Percentiles rank a stretch among this genome's conserved stretches.
These are phyloP conservation scores for Lachnellula arida DNA, from an alignment of 2,329 filamentous ascomycete species.

Conservation along the genomic window DNA sequence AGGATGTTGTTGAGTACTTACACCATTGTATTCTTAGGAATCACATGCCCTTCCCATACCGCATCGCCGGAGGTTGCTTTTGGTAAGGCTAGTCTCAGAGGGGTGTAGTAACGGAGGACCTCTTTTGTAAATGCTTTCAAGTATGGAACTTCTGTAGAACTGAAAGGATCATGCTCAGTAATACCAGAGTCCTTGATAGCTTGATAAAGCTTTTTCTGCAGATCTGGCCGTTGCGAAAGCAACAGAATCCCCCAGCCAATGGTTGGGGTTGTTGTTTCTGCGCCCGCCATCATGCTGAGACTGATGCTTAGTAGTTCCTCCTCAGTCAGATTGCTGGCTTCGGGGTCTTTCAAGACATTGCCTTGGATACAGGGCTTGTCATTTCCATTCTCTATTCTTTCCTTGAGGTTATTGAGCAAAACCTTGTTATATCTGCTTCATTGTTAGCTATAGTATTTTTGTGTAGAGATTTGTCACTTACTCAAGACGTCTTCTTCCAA, in stretches of 20 bases:
- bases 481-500: too few relatives aligned
- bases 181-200: slow-evolving; percentile 49
- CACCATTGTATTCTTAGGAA: slow-evolving; percentile 56
- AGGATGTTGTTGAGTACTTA: too few relatives aligned
- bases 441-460: too few relatives aligned
- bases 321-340: slow-evolving; percentile 55
- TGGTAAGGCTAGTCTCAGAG: slow-evolving; percentile 61
- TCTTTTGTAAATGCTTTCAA: slow-evolving; percentile 62
- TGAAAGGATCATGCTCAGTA: slow-evolving; percentile 56
- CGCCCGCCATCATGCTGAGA: slow-evolving; percentile 52
- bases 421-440: slow-evolving; percentile 43
- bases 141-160: slow-evolving; percentile 59
- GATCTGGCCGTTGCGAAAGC: slow-evolving; percentile 40
- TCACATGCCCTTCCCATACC: slow-evolving; percentile 47
- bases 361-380: slow-evolving; percentile 61
- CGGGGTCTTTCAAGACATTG: slow-evolving; percentile 58
- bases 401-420: slow-evolving; percentile 54
- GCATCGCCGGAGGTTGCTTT: slow-evolving; percentile 56
- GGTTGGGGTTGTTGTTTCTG: slow-evolving; percentile 10
- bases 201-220: slow-evolving; percentile 51
- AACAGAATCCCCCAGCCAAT: slow-evolving; percentile 18
- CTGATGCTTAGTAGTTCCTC: slow-evolving; percentile 60
- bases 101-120: slow-evolving; percentile 58
- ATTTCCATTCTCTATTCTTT: slow-evolving; percentile 52
- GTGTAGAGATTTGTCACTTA: too few relatives aligned